Evolutionary conservation across 1,284 basidiomycete species (phyloP).

Genomic region (Porogramme epimiltina): DNA sequence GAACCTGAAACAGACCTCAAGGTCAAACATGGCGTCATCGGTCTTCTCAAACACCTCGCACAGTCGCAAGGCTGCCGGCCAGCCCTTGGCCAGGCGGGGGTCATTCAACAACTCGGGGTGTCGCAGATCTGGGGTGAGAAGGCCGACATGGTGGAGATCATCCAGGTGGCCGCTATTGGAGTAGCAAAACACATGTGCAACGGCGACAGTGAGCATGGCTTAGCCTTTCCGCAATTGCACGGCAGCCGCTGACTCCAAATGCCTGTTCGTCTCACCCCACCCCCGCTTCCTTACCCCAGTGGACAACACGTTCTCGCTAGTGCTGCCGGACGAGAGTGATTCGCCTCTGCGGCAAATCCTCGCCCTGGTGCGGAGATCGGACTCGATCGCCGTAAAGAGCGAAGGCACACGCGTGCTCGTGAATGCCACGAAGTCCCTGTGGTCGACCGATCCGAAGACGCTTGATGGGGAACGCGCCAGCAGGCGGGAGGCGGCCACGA

Average conservation of each 20-base stretch:
- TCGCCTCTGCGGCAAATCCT: conserved; percentile 72
- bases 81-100: conserved; percentile 60
- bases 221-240: conserved; percentile 5
- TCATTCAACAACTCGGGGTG: conserved; percentile 63
- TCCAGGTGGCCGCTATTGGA: conserved; percentile 89
- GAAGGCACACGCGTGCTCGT: conserved; percentile 90
- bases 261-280: not conserved
- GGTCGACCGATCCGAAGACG: conserved; percentile 49
- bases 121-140: conserved; percentile 75
- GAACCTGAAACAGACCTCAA: conserved; percentile 63
- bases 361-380: conserved; percentile 75
- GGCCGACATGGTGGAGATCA: conserved; percentile 78
- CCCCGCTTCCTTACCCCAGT: conserved; percentile 42
- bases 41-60: conserved; percentile 83
- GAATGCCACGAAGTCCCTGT: conserved; percentile 76
- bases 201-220: conserved; percentile 58
- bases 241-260: conserved; percentile 9
- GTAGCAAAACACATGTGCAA: conserved; percentile 88
- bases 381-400: conserved; percentile 82
- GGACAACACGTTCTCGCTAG: conserved; percentile 61
- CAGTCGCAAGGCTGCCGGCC: conserved; percentile 70
- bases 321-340: conserved; percentile 40
- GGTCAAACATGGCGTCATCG: conserved; percentile 83
- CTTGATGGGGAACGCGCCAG: conserved; percentile 38
- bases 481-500: conserved; percentile 57